These are phyloP conservation scores for Nannochloropsis gaditana DNA, from an alignment of 108 stramenopile genomes.

Conservation along the genomic window DNA sequence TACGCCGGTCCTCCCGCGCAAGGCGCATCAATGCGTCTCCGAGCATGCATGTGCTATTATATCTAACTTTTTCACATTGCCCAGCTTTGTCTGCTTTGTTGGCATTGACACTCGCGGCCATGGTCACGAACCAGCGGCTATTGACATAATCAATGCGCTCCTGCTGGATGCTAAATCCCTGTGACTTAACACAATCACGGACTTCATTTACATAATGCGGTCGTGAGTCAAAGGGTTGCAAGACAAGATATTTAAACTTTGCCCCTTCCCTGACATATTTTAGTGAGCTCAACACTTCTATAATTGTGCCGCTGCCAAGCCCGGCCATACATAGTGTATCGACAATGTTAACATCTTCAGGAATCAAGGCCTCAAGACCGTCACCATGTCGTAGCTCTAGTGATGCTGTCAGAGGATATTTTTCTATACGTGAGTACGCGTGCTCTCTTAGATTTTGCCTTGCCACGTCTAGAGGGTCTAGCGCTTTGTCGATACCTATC, in stretches of 20 bases:
- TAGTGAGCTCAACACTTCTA: neutral
- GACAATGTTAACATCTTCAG: neutral
- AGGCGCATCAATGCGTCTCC: neutral
- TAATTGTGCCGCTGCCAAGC: neutral
- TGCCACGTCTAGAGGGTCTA: neutral
- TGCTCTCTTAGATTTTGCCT: constrained; percentile 13
- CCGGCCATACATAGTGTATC: constrained; percentile 7
- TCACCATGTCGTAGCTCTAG: neutral
- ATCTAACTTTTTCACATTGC: neutral
- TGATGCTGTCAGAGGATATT: neutral
- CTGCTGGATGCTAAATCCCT: neutral
- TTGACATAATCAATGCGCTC: constrained; percentile 9
- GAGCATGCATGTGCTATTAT: neutral
- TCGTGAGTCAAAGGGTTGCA: constrained; percentile 6
- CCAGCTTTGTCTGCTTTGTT: neutral
- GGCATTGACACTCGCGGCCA: neutral
- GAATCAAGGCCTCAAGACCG: neutral
- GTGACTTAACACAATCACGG: neutral
- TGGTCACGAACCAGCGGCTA: neutral
- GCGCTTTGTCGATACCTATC: neutral
- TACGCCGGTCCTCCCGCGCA: neutral
- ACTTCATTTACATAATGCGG: neutral
- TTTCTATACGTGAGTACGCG: neutral
- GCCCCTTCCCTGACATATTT: neutral
- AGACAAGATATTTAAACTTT: neutral